phyloP scores from a whole-genome alignment of 495 filamentous ascomycete genomes.

The Penicillium pulvis region DNA sequence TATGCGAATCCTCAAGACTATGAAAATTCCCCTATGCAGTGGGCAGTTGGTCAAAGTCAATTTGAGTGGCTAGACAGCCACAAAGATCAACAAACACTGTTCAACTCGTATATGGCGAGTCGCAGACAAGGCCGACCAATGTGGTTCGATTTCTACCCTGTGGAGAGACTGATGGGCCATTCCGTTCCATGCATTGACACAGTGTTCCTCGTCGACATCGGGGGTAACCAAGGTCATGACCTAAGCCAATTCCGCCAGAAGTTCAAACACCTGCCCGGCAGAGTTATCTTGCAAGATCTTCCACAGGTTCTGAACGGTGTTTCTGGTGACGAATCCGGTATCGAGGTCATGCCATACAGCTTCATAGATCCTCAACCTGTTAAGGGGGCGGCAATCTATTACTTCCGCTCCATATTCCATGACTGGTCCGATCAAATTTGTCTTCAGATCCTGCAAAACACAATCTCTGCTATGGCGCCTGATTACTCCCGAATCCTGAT shows the following conservation, averaged over 20 bases:
- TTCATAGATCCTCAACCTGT: conserved; percentile 40
- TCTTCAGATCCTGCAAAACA: conserved; percentile 38
- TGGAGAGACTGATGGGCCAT: conserved; percentile 25
- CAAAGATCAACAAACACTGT: conserved; percentile 32
- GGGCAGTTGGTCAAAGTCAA: conserved; percentile 43
- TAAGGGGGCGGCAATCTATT: conserved; percentile 41
- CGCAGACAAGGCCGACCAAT: conserved; percentile 34
- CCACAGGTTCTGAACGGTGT: conserved; percentile 31
- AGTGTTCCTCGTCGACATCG: conserved; percentile 44
- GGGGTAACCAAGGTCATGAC: conserved; percentile 47
- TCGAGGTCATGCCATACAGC: conserved; percentile 38
- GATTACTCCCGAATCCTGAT: conserved; percentile 42
- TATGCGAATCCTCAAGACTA: conserved; percentile 40
- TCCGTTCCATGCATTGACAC: conserved; percentile 28
- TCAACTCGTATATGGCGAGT: conserved; percentile 47
- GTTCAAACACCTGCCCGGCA: conserved; percentile 24
- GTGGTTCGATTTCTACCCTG: conserved; percentile 44
- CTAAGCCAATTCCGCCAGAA: conserved; percentile 28
- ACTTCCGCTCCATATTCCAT: conserved; percentile 49
- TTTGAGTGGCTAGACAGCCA: conserved; percentile 43
- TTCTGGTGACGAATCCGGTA: conserved; percentile 13
- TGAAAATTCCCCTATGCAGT: conserved; percentile 38
- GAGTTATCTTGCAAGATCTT: conserved; percentile 36
- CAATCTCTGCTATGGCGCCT: conserved; percentile 37
- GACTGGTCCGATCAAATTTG: conserved; percentile 49